These are phyloP conservation scores for Berkeleyomyces rouxiae DNA, from an alignment of 2,329 filamentous ascomycete species.

Conservation along the genomic window DNA sequence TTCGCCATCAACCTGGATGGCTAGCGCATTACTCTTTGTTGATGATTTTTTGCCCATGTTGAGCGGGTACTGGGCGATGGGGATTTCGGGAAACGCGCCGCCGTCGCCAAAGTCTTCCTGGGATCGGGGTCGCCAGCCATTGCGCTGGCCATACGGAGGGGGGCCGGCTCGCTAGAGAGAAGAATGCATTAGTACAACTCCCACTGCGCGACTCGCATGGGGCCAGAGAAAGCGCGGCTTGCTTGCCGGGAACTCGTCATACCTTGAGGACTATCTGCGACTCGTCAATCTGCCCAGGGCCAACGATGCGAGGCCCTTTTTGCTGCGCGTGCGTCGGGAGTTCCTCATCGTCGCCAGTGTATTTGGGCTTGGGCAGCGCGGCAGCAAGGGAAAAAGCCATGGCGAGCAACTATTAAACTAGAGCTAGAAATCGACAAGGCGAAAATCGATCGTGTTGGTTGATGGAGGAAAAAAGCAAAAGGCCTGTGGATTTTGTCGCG, in stretches of 20 bases:
- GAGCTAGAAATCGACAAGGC: background rate
- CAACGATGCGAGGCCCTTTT: slow-evolving; percentile 68
- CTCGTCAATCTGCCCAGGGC: slow-evolving; percentile 63
- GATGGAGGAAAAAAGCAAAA: background rate
- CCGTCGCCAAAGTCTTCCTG: slow-evolving; percentile 92
- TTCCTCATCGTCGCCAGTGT: slow-evolving; percentile 79
- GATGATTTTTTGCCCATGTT: slow-evolving; percentile 78
- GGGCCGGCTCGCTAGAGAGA: slow-evolving; percentile 52
- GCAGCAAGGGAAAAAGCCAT: slow-evolving; percentile 57
- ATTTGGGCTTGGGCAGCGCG: slow-evolving; percentile 76
- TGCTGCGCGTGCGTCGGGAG: slow-evolving; percentile 53
- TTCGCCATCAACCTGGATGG: slow-evolving; percentile 78
- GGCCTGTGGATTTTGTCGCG: background rate
- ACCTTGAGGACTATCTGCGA: slow-evolving; percentile 70
- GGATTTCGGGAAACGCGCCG: slow-evolving; percentile 86
- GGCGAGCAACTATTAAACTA: slow-evolving; percentile 22
- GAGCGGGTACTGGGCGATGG: slow-evolving; percentile 85
- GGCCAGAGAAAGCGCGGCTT: too few species aligned
- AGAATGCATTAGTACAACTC: background rate
- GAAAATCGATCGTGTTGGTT: background rate
- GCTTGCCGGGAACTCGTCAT: slow-evolving; percentile 16
- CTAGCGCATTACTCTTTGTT: slow-evolving; percentile 65
- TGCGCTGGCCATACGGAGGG: slow-evolving; percentile 71
- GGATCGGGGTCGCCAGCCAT: slow-evolving; percentile 77
- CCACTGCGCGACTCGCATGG: too few species aligned